These are phyloP conservation scores for Scedosporium apiospermum DNA, from an alignment of 2,329 filamentous ascomycete species.

Conservation along the genomic window DNA sequence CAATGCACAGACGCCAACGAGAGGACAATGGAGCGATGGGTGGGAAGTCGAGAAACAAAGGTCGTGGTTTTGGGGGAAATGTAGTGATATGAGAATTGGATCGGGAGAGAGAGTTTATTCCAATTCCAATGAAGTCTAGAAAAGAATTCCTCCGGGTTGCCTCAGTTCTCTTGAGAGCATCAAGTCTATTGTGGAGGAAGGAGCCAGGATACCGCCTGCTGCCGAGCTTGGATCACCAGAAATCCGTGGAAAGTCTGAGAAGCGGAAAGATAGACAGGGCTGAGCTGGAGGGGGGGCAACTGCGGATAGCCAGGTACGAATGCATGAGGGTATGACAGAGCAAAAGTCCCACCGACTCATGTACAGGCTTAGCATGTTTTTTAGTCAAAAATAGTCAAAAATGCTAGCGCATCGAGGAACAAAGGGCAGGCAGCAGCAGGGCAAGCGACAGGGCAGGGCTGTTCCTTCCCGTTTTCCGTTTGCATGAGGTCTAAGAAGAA, in stretches of 20 bases:
- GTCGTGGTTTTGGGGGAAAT: background rate
- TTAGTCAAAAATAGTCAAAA: too few relatives aligned
- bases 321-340: too few relatives aligned
- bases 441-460: too few relatives aligned
- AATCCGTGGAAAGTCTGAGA: constrained; percentile 30
- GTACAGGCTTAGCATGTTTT: background rate
- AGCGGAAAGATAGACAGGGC: constrained; percentile 27
- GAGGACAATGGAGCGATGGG: background rate
- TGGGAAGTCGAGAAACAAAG: background rate
- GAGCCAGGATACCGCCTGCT: background rate
- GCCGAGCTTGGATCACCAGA: constrained; percentile 3
- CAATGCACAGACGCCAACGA: background rate
- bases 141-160: too few relatives aligned
- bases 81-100: background rate
- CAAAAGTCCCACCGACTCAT: too few relatives aligned
- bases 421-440: too few relatives aligned
- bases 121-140: background rate
- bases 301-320: background rate
- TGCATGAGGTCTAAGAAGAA: too few relatives aligned
- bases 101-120: background rate
- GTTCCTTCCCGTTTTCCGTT: too few relatives aligned
- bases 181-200: background rate
- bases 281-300: constrained; percentile 9
- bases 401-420: too few relatives aligned
- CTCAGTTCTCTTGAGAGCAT: too few relatives aligned